Base-by-base conservation (phyloP, 2,329 filamentous ascomycete species). In the Waltergamsia citrina region DNA sequence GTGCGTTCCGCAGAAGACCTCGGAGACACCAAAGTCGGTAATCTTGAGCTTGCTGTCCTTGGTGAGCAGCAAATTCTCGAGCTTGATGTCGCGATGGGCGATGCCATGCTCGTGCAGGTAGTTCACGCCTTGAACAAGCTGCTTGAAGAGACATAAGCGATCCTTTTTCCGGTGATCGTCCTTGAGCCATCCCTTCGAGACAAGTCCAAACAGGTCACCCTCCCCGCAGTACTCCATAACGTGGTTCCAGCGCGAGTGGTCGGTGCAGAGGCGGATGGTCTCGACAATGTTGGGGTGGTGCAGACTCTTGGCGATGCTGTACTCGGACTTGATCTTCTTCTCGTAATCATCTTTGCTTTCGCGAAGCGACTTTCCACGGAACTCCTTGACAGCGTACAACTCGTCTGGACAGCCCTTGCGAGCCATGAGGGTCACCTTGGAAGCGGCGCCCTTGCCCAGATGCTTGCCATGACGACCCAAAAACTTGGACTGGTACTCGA, bases 201-300 rank as follows among this genome's bases (percentile, higher is more conserved):
- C 79, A 10, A 94, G 62, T 41, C 69, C 68, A 53, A 82, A 90
- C 6, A 94, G 63, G 50, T 94, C 87, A 29, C 87, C 86, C 44
- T 85, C 76, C 4, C 75, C 70, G 60, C 87, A 94, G 54, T 84
- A 93, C 53, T 94, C 85, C 87, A 94, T 94, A 36, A 94, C 85
- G 53, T 93, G 85, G 53, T 86, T 88, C 82, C 84, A 93, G 25
- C 81, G 77, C 21, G 74, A 76, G 44, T 78, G 73, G 44, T 87
- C 71, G 11, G 72, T 77, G 60, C 85, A 92, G 6, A 94, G 67
- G 20, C 80, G 75, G 36, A 87, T 62, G 0, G 85, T 88, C 55
- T 85, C 74, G 42, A 94, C 82, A 46, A 94, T 84, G 54, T 94
- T 94, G 33, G 86, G 85, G 52, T 94, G 86, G 47, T 86, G 75